Base-by-base conservation (phyloP, 2,329 filamentous ascomycete species). In the Xylaria sp. region DNA sequence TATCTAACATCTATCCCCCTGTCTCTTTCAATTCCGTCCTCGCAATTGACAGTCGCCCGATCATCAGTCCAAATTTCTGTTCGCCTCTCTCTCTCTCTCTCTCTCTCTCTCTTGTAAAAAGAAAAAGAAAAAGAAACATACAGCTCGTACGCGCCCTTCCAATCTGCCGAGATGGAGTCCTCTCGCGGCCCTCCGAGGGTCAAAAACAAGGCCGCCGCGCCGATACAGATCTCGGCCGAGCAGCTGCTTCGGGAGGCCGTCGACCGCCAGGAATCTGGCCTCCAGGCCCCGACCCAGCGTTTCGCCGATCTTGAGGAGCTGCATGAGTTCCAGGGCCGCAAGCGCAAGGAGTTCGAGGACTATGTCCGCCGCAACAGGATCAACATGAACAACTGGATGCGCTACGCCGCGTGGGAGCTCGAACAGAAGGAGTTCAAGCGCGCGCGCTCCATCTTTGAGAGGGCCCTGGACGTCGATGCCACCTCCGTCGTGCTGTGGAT, bases 331-430 rank as follows among this genome's bases (percentile, higher is more conserved):
- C 96, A 99, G 81, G 95, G 94, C 63, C 89, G 96, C 72, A 98
- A 98, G 83, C 88, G 96, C 74, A 96, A 94, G 81, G 96, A 97
- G 77, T 99, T 97, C 75, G 96, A 99, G 82, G 93, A 97, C 84
- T 98, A 98, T 90, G 93, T 98, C 69, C 91, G 94, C 72, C 92
- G 96, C 72, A 98, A 98, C 79, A 85, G 95, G 77, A 87, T 98
- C 79, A 97, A 97, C 78, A 94, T 98, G 87, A 97, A 97, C 85
- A 98, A 98, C 82, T 99, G 96, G 96, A 93, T 96, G 87, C 92
- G 94, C 77, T 99, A 99, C 85, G 95, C 96, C 64, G 89, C 93
- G 75, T 99, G 94, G 93, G 96, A 99, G 83, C 86, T 98, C 69
- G 95, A 99, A 79, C 96, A 99, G 82, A 98, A 98, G 81, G 96